These are phyloP conservation scores for Mayamaea pseudoterrestris DNA, from an alignment of 108 stramenopile genomes.

Conservation along the genomic window DNA sequence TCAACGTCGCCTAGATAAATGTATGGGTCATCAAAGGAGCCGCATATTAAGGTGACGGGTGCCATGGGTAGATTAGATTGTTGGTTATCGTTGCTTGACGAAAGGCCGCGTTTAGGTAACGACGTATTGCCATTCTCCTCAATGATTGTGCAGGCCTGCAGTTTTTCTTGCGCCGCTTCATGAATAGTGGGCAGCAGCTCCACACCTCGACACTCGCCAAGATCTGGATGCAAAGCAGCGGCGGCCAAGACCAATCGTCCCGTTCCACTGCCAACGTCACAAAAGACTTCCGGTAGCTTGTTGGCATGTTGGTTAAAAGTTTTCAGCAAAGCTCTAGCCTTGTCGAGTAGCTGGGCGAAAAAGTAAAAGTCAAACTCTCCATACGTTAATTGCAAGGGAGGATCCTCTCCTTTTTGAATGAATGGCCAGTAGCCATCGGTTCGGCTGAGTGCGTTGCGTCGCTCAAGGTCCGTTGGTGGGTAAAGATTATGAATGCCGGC, in stretches of 20 bases:
- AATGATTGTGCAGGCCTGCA: constrained; percentile 11
- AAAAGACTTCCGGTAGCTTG: constrained; percentile 42
- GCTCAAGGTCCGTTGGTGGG: constrained; percentile 34
- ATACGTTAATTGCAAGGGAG: constrained; percentile 56
- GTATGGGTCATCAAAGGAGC: constrained; percentile 48
- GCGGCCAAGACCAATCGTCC: constrained; percentile 65
- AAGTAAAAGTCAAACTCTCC: constrained; percentile 74
- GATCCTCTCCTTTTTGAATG: constrained; percentile 45
- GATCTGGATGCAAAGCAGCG: constrained; percentile 55
- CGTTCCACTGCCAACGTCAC: constrained; percentile 69
- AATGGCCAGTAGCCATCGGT: constrained; percentile 79
- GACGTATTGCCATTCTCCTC: constrained; percentile 1
- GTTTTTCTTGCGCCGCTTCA: constrained; percentile 27
- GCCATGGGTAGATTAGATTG: constrained; percentile 22
- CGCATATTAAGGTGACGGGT: constrained; percentile 45
- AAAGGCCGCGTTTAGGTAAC: too few species aligned
- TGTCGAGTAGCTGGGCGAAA: constrained; percentile 49
- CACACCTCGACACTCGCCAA: constrained; percentile 48
- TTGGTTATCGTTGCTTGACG: too few species aligned
- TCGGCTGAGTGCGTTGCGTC: constrained; percentile 55
- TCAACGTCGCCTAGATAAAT: constrained; percentile 61
- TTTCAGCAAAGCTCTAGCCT: constrained; percentile 17
- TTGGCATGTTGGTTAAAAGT: not conserved
- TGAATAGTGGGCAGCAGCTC: constrained; percentile 54
- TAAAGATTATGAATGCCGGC: constrained; percentile 38